Evolutionary conservation across 176 grass and related monocot genomes (phyloP), one percentile per base, ranked within the genome.

Genomic region (Tuctoria greenei): DNA sequence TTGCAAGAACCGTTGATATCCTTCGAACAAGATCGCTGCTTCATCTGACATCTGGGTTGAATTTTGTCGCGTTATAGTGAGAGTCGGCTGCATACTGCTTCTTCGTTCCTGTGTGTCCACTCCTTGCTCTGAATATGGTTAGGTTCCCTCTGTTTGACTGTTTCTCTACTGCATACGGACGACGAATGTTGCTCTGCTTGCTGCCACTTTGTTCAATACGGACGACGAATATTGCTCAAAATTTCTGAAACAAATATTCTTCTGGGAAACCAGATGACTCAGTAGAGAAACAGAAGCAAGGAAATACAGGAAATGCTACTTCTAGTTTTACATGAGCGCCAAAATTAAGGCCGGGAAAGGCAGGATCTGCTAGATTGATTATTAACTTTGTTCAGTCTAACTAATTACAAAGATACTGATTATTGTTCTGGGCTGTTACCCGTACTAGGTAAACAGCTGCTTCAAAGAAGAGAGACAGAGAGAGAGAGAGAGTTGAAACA

Each of bases 381-480:
- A 73, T 58, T 43, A 73, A 56, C 26, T 74, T 63, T 80, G 76
- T 65, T 79, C 40, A 64, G 8, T 18, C n/a, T 26, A 71, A 57
- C 38, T 84, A 88, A 84, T 84, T 84, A 88, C 86, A 88, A 10
- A 80, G 7, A 46, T 36, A 49, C 44, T 43, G 41, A 24, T 87
- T 87, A 78, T 87, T 83, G 73, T 87, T 79, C 35, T 24, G 14
- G 66, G 41, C 50, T 72, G 27, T 83, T 64, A 68, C 54, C 25
- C 11, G n/a, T 51, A 21, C 51, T 21, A 4, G 47, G 10, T 4
- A 26, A 26, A 58, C 23, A 58, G 55, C 55, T 26, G 55, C 55
- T 17, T 58, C 55, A 26, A 58, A 25, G 23, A 12, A 26, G 10
- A 58, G n/a, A n/a, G n/a, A n/a, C n/a, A n/a, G n/a, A n/a, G n/a